A percentile compares a stretch with the other conserved stretches of the same genome.
Conservation (phyloP, 116 monocot species). For the Trichopus zeylanicus region DNA sequence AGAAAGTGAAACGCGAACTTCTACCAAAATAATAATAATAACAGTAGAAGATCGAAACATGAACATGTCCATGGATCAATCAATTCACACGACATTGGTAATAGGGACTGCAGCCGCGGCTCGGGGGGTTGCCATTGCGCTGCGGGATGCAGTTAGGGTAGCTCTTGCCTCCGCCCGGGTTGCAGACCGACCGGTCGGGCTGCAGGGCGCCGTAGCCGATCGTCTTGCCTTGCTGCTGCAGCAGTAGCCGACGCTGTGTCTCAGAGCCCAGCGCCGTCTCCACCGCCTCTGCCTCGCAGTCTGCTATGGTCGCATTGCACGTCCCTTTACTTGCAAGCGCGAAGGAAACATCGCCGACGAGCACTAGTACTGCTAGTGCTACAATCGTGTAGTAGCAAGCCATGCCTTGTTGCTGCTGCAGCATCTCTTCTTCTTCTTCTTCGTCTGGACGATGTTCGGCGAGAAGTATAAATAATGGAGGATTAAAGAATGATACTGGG, state of each 20-base stretch:
- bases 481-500: too few species aligned
- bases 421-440: too few species aligned
- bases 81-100: not conserved
- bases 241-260: not conserved
- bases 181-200: not conserved
- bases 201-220: not conserved
- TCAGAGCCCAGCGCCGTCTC: not conserved
- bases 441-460: too few species aligned
- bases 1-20: too few species aligned
- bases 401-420: too few species aligned
- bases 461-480: too few species aligned
- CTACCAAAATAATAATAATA: too few species aligned
- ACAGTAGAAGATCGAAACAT: too few species aligned
- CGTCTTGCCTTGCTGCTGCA: not conserved
- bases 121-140: not conserved
- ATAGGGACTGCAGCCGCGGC: slow-evolving; percentile 2
- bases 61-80: too few species aligned
- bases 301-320: not conserved
- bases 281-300: not conserved
- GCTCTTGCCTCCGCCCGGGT: not conserved
- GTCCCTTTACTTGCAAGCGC: not conserved
- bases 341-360: not conserved
- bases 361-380: not conserved
- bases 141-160: not conserved
- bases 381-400: too few species aligned